Evolutionary conservation across 148 eudicot species (phyloP).

Genomic region (Rhododendron vialii): DNA sequence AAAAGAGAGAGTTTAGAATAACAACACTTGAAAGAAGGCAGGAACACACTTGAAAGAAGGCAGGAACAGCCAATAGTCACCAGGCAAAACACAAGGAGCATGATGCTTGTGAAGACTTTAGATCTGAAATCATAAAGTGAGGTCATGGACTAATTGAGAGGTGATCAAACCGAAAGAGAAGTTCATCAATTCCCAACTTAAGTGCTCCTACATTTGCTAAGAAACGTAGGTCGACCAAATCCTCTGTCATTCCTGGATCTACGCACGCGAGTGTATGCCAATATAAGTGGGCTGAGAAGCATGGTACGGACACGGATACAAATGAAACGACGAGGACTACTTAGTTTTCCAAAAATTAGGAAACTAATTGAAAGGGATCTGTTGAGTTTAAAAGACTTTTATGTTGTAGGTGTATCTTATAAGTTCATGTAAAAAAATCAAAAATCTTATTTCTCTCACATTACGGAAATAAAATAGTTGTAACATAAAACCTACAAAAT

Average conservation of each 20-base stretch:
- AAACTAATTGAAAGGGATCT: not conserved
- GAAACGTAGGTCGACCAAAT: not conserved
- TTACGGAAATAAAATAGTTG: not conserved
- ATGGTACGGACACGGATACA: not conserved
- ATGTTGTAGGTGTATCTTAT: not conserved
- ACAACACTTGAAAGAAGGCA: not conserved
- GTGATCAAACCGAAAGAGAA: not conserved
- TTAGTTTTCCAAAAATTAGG: not conserved
- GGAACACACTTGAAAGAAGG: not conserved
- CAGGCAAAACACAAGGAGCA: not conserved
- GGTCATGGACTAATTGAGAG: not conserved
- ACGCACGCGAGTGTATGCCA: not conserved
- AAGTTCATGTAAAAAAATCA: not conserved
- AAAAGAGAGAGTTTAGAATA: not conserved
- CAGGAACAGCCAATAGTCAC: not conserved
- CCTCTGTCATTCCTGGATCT: not conserved
- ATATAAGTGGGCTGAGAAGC: not conserved
- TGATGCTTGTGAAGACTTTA: not conserved
- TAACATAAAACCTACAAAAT: not conserved
- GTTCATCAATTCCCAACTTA: not conserved
- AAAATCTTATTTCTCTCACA: not conserved
- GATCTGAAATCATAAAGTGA: not conserved
- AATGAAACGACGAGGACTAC: not conserved
- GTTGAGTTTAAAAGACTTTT: not conserved
- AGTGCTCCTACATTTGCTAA: not conserved